Base-by-base conservation (phyloP, 1,139 yeast species). In the Diutina ranongensis region DNA sequence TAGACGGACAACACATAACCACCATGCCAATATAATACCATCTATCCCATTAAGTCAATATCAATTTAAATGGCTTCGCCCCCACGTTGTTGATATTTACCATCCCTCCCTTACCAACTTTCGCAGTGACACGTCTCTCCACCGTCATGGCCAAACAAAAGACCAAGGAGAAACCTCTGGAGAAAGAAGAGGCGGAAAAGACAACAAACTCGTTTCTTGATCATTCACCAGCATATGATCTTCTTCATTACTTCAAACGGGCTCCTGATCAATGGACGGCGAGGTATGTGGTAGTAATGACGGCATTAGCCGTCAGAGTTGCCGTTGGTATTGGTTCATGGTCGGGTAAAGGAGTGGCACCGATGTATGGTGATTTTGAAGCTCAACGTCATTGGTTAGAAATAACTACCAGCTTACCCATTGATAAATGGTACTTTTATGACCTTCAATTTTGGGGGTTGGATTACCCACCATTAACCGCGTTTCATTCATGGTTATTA, bases 311-410 rank as follows among this genome's bases (percentile, higher is more conserved):
- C 18, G 71, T 89, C 3, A 70, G 95, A 52, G 74, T 87, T 45
- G 95, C 95, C 1, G 82, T 92, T 16, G 96, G 97, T 0, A 67
- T 89, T 44, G 98, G 97, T 0, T 75, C 89, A 3, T 89, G 78
- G 58, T 87, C 95, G 45, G 98, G 95, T 0, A 60, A 63, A 52
- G 65, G 68, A 9, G 65, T 69, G 3, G 78, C 82, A 13, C 97
- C 97, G 7, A 76, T 86, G 76, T 80, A 70, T 65, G 98, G 98
- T 3, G 98, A 92, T 60, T 92, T 92, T 58, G 99, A 94, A 62
- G 97, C 98, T 0, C 98, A 94, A 61, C 73, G 98, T 52, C 98
- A 92, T 60, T 92, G 98, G 98, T 75, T 92, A 78, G 98, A 94
- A 60, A 68, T 92, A 48, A 89, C 98, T 0, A 78, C 72, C 40